Base-by-base conservation (phyloP, 202 grass and related monocot genomes). In the Sporobolus alterniflorus region DNA sequence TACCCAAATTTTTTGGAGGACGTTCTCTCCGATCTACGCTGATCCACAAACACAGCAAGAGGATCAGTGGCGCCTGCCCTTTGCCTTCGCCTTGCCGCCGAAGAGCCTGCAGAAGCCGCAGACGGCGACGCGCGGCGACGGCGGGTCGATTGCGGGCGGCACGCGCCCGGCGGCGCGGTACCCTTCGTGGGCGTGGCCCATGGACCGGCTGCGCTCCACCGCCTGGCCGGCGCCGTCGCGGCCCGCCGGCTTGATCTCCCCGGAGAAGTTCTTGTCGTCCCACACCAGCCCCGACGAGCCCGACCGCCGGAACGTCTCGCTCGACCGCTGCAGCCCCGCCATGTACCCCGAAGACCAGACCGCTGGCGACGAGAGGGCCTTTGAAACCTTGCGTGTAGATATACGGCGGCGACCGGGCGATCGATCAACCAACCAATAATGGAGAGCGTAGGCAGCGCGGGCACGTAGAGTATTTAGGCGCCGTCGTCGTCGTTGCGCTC, bases 231-330 rank as follows among this genome's bases (percentile, higher is more conserved):
- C 71, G 50, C 24, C 76, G 56, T 17, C 48, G 32, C 64, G 50
- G 16, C 1, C 56, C 21, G 81, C 67, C 59, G 71, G 85, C 76
- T 79, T 88, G 80, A 78, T 59, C 86, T 89, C 86, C 39, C 81
- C 77, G 46, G 90, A 87, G 74, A 86, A 36, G 69, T 75, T 42
- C 76, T 78, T 86, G 62, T 93, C 90, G 8, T 87, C 93, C 93
- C 93, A 96, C 79, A 96, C 88, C 51, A 93, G 17, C 15, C 93
- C 93, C 67, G 93, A 96, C 42, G 93, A 96, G 0, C 93, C 93
- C 62, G 93, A 93, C 85, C 93, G 89, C 80, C 93, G 88, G 86
- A 96, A 96, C 71, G 93, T 96, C 49, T 87, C 88, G 79, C 79
- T 91, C 3, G 93, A 96, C 76, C 93, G 62, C 86, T 89, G 93